Conservation (phyloP, 179 eudicot species). For the Gypsophila paniculata region DNA sequence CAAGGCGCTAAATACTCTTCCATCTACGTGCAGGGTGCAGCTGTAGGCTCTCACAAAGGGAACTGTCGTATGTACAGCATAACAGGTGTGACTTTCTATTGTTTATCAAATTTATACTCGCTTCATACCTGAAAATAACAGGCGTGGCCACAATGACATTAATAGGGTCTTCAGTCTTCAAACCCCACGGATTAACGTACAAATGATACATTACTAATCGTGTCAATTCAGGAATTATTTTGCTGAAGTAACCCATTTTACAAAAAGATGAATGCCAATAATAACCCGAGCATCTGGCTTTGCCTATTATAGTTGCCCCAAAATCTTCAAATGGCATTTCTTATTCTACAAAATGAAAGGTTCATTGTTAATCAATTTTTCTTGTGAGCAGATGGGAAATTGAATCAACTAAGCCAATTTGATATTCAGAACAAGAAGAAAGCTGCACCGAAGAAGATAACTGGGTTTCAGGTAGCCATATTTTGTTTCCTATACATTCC, state of each 20-base stretch:
- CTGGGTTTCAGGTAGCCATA: slow-evolving; percentile 63
- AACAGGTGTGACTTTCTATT: slow-evolving; percentile 41
- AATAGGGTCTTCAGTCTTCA: too few species aligned
- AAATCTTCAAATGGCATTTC: too few species aligned
- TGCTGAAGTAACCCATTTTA: too few species aligned
- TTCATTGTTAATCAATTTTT: background rate
- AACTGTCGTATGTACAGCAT: slow-evolving; percentile 60
- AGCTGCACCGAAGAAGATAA: slow-evolving; percentile 56
- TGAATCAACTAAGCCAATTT: slow-evolving; percentile 53
- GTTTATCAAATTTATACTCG: background rate
- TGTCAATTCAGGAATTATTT: too few species aligned
- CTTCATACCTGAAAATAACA: background rate
- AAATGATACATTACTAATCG: too few species aligned
- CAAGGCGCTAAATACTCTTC: too few species aligned
- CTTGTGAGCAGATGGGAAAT: slow-evolving; percentile 43
- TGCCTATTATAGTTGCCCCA: too few species aligned
- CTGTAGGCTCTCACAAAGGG: slow-evolving; percentile 77
- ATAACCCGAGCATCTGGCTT: too few species aligned
- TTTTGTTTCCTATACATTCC: background rate
- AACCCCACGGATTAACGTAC: too few species aligned
- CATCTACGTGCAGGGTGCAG: slow-evolving; percentile 70
- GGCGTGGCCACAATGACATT: too few species aligned
- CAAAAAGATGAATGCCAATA: too few species aligned
- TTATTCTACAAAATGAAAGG: background rate
- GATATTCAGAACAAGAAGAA: slow-evolving; percentile 58